A percentile compares a stretch with the other conserved stretches of the same genome.
These are phyloP conservation scores for Hibiscus syriacus DNA, from an alignment of 345 rosid genomes.

Conservation along the genomic window DNA sequence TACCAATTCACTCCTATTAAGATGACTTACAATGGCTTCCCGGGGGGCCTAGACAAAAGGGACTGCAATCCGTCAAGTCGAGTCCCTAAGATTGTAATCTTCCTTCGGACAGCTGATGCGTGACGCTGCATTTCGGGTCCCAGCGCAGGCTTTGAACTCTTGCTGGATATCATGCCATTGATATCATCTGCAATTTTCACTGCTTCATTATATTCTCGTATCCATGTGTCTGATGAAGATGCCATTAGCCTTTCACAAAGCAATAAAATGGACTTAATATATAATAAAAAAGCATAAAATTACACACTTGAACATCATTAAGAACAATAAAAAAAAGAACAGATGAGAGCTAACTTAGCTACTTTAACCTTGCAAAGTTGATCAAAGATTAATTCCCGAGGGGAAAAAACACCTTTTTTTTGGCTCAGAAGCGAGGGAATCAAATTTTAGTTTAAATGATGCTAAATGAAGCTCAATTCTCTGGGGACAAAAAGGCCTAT, in stretches of 20 bases:
- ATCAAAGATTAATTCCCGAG: background rate
- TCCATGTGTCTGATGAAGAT: constrained; percentile 66
- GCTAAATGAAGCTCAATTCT: too few species aligned
- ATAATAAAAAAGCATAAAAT: background rate
- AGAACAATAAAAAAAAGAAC: background rate
- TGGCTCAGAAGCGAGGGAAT: too few species aligned
- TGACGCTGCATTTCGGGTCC: constrained; percentile 89
- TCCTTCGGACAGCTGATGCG: constrained; percentile 74
- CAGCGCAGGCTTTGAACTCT: constrained; percentile 36
- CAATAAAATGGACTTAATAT: background rate
- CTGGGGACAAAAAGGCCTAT: too few species aligned
- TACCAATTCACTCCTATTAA: background rate
- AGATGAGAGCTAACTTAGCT: background rate
- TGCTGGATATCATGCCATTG: constrained; percentile 68
- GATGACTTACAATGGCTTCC: constrained; percentile 57
- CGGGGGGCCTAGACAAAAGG: constrained; percentile 57
- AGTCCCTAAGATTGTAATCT: constrained; percentile 80
- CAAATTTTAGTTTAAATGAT: too few species aligned
- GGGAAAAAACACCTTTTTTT: too few species aligned
- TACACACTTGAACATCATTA: background rate
- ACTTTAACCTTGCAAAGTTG: background rate
- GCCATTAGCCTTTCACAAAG: constrained; percentile 42
- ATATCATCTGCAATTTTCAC: constrained; percentile 68
- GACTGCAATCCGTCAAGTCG: constrained; percentile 71
- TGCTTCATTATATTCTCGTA: constrained; percentile 76